These are phyloP conservation scores for Brachypodium distachyon DNA, from an alignment of 202 grass and related monocot genomes.

Conservation along the genomic window DNA sequence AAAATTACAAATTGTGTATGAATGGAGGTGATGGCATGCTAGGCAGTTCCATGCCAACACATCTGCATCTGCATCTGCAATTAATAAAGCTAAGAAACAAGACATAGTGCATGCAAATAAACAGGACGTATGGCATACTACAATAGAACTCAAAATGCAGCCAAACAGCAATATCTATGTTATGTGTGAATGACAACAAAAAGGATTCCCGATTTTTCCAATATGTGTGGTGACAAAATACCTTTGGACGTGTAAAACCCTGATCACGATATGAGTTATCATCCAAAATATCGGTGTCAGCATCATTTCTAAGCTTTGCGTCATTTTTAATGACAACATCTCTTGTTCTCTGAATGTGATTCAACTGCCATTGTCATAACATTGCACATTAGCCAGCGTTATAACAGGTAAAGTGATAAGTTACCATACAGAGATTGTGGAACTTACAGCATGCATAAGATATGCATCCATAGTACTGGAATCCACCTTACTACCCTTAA, in stretches of 20 bases:
- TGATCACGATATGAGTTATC: conserved; percentile 71
- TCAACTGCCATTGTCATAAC: conserved; percentile 51
- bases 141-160: neutral
- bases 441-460: conserved; percentile 86
- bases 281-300: conserved; percentile 41
- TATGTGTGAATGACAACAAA: neutral
- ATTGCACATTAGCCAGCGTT: conserved; percentile 30
- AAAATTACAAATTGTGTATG: neutral
- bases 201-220: neutral
- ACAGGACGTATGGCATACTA: neutral
- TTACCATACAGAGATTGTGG: conserved; percentile 13
- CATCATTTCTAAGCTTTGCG: conserved; percentile 55
- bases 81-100: conserved; percentile 3
- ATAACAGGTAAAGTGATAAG: conserved; percentile 14
- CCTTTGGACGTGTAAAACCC: conserved; percentile 96
- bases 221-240: conserved; percentile 18
- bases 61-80: too few species aligned
- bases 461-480: conserved; percentile 85
- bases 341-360: conserved; percentile 84
- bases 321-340: conserved; percentile 84
- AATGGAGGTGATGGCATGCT: neutral
- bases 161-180: neutral
- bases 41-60: too few species aligned
- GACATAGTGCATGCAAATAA: neutral
- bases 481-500: conserved; percentile 73